phyloP scores from a whole-genome alignment of 768 basidiomycete genomes.

The Steccherinum ochraceum region DNA sequence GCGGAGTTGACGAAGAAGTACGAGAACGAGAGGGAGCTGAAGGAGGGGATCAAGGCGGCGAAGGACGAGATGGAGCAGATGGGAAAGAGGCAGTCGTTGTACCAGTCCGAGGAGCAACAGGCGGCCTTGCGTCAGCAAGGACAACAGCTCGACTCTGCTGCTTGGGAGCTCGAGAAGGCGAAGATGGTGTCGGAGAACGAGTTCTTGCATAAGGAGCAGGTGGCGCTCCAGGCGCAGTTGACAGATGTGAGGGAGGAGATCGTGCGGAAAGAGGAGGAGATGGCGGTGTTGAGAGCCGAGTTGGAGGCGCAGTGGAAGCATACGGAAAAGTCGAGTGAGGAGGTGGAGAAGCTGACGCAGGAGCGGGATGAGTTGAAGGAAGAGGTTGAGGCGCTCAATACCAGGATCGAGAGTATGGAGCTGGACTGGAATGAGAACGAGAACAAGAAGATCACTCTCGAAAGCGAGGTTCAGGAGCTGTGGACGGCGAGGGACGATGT shows the following conservation, averaged over 20 bases:
- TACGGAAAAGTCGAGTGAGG: conserved; percentile 51
- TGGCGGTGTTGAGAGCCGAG: conserved; percentile 46
- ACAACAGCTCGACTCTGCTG: conserved; percentile 8
- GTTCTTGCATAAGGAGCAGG: conserved; percentile 38
- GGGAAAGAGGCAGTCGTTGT: conserved; percentile 12
- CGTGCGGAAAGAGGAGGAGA: conserved; percentile 22
- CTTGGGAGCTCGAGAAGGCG: conserved; percentile 48
- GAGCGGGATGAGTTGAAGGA: conserved; percentile 23
- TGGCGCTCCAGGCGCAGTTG: conserved; percentile 33
- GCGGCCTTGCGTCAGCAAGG: conserved; percentile 22
- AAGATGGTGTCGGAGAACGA: conserved; percentile 37
- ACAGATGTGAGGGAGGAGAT: conserved; percentile 31
- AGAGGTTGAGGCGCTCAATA: conserved; percentile 21
- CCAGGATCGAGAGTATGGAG: conserved; percentile 38
- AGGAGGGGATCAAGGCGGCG: conserved; percentile 46
- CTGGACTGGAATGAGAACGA: conserved; percentile 51
- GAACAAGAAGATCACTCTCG: conserved; percentile 48
- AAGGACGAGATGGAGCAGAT: conserved; percentile 59
- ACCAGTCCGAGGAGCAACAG: conserved; percentile 27
- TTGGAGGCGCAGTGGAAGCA: conserved; percentile 67
- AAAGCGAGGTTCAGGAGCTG: conserved; percentile 47
- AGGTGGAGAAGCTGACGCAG: conserved; percentile 30
- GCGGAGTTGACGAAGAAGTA: conserved; percentile 38
- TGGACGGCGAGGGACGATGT: conserved; percentile 46
- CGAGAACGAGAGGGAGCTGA: conserved; percentile 46